Percentiles rank a stretch among this genome's conserved stretches.
These are phyloP conservation scores for Lactuca saligna DNA, from an alignment of 129 eudicot species.

Conservation along the genomic window DNA sequence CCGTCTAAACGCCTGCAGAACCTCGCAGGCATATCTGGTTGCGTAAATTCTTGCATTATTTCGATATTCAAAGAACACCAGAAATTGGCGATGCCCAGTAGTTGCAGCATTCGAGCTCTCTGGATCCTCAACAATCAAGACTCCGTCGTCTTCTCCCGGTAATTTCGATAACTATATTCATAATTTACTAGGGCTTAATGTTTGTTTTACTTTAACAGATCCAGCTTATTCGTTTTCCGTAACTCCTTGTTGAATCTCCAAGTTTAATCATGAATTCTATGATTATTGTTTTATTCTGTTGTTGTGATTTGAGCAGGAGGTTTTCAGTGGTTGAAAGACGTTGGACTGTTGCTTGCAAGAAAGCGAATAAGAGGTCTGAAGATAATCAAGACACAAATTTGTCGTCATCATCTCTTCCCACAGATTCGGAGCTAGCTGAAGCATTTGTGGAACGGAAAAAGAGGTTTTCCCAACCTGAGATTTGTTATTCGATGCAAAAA, in stretches of 20 bases:
- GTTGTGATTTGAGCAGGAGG: slow-evolving; percentile 53
- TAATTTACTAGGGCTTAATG: slow-evolving; percentile 24
- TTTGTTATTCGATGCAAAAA: neutral
- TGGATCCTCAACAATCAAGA: slow-evolving; percentile 86
- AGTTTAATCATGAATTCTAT: neutral
- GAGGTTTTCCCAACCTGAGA: slow-evolving; percentile 41
- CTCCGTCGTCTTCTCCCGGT: slow-evolving; percentile 73
- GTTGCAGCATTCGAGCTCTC: slow-evolving; percentile 79
- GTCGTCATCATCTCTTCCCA: slow-evolving; percentile 46
- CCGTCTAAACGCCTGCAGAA: neutral
- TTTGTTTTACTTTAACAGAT: slow-evolving; percentile 8
- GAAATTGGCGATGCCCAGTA: slow-evolving; percentile 33
- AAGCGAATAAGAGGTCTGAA: slow-evolving; percentile 25
- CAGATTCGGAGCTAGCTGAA: slow-evolving; percentile 69
- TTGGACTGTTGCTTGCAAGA: slow-evolving; percentile 76
- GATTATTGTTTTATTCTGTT: neutral
- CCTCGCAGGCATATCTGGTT: neutral
- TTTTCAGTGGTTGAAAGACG: slow-evolving; percentile 91
- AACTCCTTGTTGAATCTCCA: slow-evolving; percentile 1
- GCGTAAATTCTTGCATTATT: neutral
- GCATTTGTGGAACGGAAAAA: slow-evolving; percentile 75
- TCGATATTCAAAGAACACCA: neutral
- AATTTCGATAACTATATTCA: neutral
- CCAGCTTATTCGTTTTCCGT: slow-evolving; percentile 14
- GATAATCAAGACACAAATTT: slow-evolving; percentile 6